Conservation (phyloP, 805 yeast species). For the Cyberlindnera subsufficiens region DNA sequence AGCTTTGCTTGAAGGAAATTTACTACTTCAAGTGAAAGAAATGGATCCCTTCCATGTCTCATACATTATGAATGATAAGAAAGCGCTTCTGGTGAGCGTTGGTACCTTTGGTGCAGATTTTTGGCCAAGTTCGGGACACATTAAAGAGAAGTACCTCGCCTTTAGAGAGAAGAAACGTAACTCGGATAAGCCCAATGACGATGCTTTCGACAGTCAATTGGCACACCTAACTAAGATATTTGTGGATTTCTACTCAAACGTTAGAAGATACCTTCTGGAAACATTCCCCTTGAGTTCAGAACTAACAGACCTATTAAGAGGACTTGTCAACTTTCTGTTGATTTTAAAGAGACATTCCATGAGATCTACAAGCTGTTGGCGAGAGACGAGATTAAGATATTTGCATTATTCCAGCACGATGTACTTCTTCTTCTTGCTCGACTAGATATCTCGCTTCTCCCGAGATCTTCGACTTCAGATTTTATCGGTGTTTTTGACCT, state of each 20-base stretch:
- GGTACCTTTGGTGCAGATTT: not conserved
- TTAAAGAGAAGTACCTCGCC: slow-evolving; percentile 5
- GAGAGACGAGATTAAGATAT: slow-evolving; percentile 5
- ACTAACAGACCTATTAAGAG: not conserved
- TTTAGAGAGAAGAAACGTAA: not conserved
- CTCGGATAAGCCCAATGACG: not conserved
- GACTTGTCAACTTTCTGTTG: not conserved
- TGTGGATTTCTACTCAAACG: too few relatives aligned
- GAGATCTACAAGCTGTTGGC: slow-evolving; percentile 5
- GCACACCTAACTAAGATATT: too few relatives aligned
- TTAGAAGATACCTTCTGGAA: not conserved
- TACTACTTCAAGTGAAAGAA: too few relatives aligned
- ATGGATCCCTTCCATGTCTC: too few relatives aligned
- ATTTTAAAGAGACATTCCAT: slow-evolving; percentile 5
- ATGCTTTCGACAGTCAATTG: too few relatives aligned
- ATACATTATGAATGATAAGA: too few relatives aligned
- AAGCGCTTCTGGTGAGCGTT: too few relatives aligned
- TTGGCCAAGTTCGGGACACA: slow-evolving; percentile 9
- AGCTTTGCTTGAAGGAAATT: too few relatives aligned
- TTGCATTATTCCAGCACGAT: slow-evolving; percentile 9
- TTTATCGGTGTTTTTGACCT: slow-evolving; percentile 13
- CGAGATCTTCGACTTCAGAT: slow-evolving; percentile 5
- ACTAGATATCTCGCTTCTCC: slow-evolving; percentile 6
- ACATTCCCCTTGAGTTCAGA: not conserved
- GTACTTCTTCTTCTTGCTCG: slow-evolving; percentile 10